Evolutionary conservation across 2,329 filamentous ascomycete species (phyloP).

Genomic region (Chaetomiaceae sp.): DNA sequence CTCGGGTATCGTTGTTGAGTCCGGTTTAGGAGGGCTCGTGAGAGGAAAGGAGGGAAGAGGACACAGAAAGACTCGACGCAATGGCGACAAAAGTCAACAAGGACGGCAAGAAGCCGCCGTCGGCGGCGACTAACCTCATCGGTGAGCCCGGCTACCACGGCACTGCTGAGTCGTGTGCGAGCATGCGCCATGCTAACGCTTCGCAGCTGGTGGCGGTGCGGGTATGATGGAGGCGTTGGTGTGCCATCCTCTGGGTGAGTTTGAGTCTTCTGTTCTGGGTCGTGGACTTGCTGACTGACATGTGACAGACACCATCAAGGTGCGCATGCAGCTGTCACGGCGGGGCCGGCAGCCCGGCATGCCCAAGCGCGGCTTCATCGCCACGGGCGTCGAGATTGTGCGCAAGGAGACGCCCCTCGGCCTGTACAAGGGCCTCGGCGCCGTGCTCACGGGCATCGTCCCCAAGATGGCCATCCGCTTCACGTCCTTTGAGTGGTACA

Average conservation of each 20-base stretch:
- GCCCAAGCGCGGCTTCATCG: conserved; percentile 81
- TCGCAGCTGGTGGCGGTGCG: conserved; percentile 82
- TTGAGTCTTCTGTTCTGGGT: not conserved
- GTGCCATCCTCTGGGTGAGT: conserved; percentile 85
- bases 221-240: conserved; percentile 99
- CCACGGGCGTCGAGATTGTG: conserved; percentile 82
- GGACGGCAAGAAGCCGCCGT: conserved; percentile 69
- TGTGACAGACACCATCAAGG: conserved; percentile 76
- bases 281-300: not conserved
- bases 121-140: conserved; percentile 85
- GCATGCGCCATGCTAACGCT: conserved; percentile 21
- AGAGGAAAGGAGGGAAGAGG: not conserved
- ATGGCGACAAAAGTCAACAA: conserved; percentile 43
- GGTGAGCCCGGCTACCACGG: conserved; percentile 51
- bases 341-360: conserved; percentile 77
- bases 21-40: not conserved
- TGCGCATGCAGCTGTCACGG: conserved; percentile 96
- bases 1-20: conserved; percentile 1
- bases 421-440: conserved; percentile 96
- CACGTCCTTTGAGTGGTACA: conserved; percentile 95
- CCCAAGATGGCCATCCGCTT: conserved; percentile 99
- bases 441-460: conserved; percentile 91
- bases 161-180: not conserved
- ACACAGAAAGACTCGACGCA: conserved; percentile 8
- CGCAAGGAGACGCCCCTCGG: conserved; percentile 85